Base-by-base conservation (phyloP, 208 protist genomes). In the Trichomonas gallinae region DNA sequence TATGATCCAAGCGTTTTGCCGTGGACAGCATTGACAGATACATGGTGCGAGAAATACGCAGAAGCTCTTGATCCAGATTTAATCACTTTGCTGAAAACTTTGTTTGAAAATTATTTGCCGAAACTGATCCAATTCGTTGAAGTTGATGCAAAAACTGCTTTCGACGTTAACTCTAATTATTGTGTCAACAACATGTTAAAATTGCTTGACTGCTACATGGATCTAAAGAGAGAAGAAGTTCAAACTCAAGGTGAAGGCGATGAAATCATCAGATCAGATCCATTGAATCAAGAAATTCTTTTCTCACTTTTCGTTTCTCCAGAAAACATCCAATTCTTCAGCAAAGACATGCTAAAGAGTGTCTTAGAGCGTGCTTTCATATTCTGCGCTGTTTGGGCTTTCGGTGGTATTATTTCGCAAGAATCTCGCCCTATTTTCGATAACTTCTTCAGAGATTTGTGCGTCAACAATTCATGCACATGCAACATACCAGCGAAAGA, bases 361-460 rank as follows among this genome's bases (percentile, higher is more conserved):
- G 44, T 93, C 21, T 48, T 83, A 4, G 93, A 96, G 72, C 38
- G 42, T 15, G 34, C 40, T 3, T 96, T 96, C 63, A 97, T 98
- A 72, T 99, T 99, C 97, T 98, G 98, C 4, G 98, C 98, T 96
- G 98, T 99, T 49, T 99, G 99, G 99, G 98, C 98, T 23, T 97
- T 99, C 72, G 99, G 99, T 96, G 98, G 98, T 88, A 99, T 99
- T 97, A 97, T 99, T 31, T 97, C 98, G 89, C 98, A 98, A 13
- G 97, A 97, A 96, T 98, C 98, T 0, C 98, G 98, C 97, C 98
- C 98, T 93, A 98, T 97, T 89, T 99, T 99, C 97, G 99, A 87
- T 96, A 49, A 96, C 4, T 72, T 85, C 51, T 96, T 97, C 23
- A n/a, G 40, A 49, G 48, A 97, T 96, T 42, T 97, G 23, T 42